phyloP scores from a whole-genome alignment of 106 monocot genomes.

The Dioscorea zingiberensis region DNA sequence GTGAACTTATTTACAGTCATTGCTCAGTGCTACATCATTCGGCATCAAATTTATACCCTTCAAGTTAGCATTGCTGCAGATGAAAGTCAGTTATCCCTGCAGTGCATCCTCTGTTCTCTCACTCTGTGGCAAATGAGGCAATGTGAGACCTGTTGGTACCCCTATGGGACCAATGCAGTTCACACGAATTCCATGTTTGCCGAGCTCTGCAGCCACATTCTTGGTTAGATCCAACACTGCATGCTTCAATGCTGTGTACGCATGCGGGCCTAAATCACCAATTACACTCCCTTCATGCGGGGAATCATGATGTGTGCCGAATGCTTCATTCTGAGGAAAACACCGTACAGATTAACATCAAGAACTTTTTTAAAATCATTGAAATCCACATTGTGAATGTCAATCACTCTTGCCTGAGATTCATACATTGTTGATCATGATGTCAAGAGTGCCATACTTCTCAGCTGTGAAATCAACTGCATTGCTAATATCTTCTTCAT shows the following conservation, averaged over 20 bases:
- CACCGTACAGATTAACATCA: constrained; percentile 47
- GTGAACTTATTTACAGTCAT: constrained; percentile 54
- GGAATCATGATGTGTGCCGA: constrained; percentile 61
- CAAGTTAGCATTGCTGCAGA: constrained; percentile 36
- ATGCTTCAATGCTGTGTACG: too few relatives aligned
- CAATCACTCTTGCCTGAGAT: constrained; percentile 16
- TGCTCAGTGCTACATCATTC: constrained; percentile 53
- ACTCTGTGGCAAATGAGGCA: constrained; percentile 25
- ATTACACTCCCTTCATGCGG: constrained; percentile 22
- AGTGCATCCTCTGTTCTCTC: constrained; percentile 21
- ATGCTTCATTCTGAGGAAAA: constrained; percentile 64
- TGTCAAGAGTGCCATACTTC: constrained; percentile 55
- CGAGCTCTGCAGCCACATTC: constrained; percentile 44
- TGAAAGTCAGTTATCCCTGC: constrained; percentile 30
- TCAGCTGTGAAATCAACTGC: constrained; percentile 48
- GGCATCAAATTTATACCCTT: too few relatives aligned
- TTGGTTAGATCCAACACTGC: constrained; percentile 59
- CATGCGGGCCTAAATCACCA: too few relatives aligned
- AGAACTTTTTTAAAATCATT: constrained; percentile 38
- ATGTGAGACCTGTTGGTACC: constrained; percentile 25
- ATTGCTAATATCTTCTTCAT: constrained; percentile 47
- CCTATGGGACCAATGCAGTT: constrained; percentile 62
- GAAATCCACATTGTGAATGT: constrained; percentile 33
- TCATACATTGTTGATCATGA: constrained; percentile 88
- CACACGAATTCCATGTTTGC: constrained; percentile 56